phyloP scores from a whole-genome alignment of 2,329 filamentous ascomycete genomes.

The Fusarium torreyae region DNA sequence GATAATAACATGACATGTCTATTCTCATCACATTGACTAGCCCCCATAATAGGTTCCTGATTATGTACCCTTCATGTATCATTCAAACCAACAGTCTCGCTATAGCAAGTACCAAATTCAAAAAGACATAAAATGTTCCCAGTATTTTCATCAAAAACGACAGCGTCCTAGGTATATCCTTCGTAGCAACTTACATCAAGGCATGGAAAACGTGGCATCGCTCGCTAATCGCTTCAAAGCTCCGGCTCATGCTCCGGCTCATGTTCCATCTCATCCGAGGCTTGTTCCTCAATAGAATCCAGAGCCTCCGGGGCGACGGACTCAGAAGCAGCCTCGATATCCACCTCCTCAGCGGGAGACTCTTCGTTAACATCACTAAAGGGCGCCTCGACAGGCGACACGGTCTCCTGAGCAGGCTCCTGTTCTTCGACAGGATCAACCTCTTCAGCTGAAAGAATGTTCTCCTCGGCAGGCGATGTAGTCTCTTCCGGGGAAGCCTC shows the following conservation, averaged over 20 bases:
- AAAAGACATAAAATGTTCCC: conserved; percentile 33
- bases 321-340: conserved; percentile 8
- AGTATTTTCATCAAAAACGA: conserved; percentile 44
- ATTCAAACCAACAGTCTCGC: conserved; percentile 45
- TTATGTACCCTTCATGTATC: conserved; percentile 46
- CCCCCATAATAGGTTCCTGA: conserved; percentile 32
- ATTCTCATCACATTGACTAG: conserved; percentile 39
- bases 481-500: conserved; percentile 12
- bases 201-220: conserved; percentile 42
- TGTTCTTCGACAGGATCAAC: conserved; percentile 5
- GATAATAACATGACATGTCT: conserved; percentile 35
- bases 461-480: conserved; percentile 4
- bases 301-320: conserved; percentile 8
- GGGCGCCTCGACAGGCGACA: conserved; percentile 4
- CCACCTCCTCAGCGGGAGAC: background rate
- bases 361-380: background rate
- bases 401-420: conserved; percentile 15
- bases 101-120: conserved; percentile 9
- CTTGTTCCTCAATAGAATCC: conserved; percentile 10
- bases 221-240: conserved; percentile 33
- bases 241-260: conserved; percentile 29
- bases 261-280: conserved; percentile 7
- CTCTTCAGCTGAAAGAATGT: conserved; percentile 10
- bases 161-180: conserved; percentile 49
- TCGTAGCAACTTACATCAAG: conserved; percentile 48